Conservation (phyloP, 2,329 filamentous ascomycete species). For the Botryotinia globosa region DNA sequence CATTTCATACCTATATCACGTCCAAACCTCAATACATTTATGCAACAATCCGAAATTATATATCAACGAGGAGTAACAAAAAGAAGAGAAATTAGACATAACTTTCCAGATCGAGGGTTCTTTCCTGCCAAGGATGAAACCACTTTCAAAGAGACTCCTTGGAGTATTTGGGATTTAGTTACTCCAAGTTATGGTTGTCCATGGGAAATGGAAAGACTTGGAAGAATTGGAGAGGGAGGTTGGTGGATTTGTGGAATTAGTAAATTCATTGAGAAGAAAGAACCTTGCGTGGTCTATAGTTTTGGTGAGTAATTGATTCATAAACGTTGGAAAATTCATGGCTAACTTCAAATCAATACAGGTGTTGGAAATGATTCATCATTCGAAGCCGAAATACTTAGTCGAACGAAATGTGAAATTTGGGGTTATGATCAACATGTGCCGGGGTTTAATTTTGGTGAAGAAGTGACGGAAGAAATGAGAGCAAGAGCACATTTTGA, state of each 20-base stretch:
- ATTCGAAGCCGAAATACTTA: conserved; percentile 40
- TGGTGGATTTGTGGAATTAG: conserved; percentile 46
- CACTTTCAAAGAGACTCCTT: conserved; percentile 35
- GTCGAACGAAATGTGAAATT: conserved; percentile 41
- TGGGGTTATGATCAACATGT: conserved; percentile 43
- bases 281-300: conserved; percentile 16
- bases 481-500: conserved; percentile 38
- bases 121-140: conserved; percentile 30
- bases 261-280: conserved; percentile 35
- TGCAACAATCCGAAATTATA: conserved; percentile 10
- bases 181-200: conserved; percentile 43
- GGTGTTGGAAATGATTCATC: conserved; percentile 19
- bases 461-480: conserved; percentile 31
- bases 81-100: conserved; percentile 8
- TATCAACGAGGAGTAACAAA: conserved; percentile 2
- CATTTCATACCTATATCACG: conserved; percentile 18
- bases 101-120: conserved; percentile 10
- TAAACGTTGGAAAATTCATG: no score
- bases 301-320: conserved; percentile 12
- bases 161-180: conserved; percentile 44
- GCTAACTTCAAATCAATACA: neutral
- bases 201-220: conserved; percentile 43
- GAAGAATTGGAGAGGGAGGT: conserved; percentile 43
- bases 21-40: conserved; percentile 11
- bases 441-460: conserved; percentile 34